Evolutionary conservation across 73 alveolate genomes (phyloP), one percentile per base, ranked within the genome.

Genomic region (Paramecium octaurelia): DNA sequence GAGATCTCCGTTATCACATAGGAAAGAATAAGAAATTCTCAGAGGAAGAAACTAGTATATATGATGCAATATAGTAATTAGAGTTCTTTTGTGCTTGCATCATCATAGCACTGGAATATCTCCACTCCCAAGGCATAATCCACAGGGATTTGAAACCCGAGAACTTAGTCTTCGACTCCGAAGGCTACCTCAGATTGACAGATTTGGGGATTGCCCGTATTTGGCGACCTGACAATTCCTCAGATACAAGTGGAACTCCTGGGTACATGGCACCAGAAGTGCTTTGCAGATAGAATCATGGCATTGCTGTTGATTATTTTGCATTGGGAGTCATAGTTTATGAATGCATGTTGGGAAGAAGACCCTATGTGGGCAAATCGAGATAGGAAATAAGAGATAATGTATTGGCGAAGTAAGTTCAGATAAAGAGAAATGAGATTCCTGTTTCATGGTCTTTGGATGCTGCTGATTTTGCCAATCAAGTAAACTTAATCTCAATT

Each of bases 141-240:
- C 99, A 98, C 86, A 73, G 99, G 80, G 99, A 98, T 92, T 96
- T 98, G 4, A 98, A 97, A 87, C 99, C 99, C 0, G 99, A 98
- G 80, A 98, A 98, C 92, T 90, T 98, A 35, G 99, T 98, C 16
- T 86, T 98, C 88, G 99, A 97, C 59, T 38, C 92, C 12, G 92
- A 93, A 20, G 99, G 99, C 12, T 97, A 97, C 86, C 96, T 96
- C 0, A 90, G 98, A 86, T 92, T 98, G 10, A 97, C 99, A 11
- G 99, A 98, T 92, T 85, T 98, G 68, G 99, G 99, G n/a, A 97
- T 98, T 27, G 99, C 99, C 0, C 93, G 99, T 80, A 73, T 94
- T 0, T 94, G 96, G 96, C 86, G 95, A 34, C 97, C 96, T 29
- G 98, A 97, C 23, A 98, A 98, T 84, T 95, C 99, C 12, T 90